Conservation (phyloP, 2,329 filamentous ascomycete species). For the Epicoccum nigrum region DNA sequence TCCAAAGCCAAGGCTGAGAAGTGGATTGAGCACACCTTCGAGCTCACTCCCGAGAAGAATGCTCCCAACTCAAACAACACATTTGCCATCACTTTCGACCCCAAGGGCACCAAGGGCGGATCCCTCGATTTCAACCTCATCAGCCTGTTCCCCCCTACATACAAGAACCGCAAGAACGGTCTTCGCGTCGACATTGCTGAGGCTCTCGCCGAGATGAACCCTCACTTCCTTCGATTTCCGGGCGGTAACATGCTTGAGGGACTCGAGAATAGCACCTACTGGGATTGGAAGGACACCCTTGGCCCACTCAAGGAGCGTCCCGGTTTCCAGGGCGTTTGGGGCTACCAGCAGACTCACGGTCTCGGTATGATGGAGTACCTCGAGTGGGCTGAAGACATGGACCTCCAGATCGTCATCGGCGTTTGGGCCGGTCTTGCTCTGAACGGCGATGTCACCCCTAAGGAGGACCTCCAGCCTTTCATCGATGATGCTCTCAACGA, state of each 20-base stretch:
- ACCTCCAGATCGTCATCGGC: conserved; percentile 50
- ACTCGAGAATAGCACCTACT: conserved; percentile 29
- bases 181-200: conserved; percentile 58
- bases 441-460: conserved; percentile 46
- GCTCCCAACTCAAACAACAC: conserved; percentile 59
- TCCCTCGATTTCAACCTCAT: conserved; percentile 57
- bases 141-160: conserved; percentile 61
- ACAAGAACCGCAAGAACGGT: conserved; percentile 59
- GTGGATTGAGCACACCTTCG: conserved; percentile 52
- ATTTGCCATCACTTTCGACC: conserved; percentile 58
- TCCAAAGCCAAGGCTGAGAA: conserved; percentile 43
- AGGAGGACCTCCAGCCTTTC: conserved; percentile 46
- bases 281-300: conserved; percentile 58
- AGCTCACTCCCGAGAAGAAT: conserved; percentile 39
- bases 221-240: conserved; percentile 58
- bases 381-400: conserved; percentile 55
- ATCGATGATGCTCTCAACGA: conserved; percentile 49
- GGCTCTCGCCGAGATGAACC: conserved; percentile 50
- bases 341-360: conserved; percentile 53
- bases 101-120: conserved; percentile 36
- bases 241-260: conserved; percentile 57
- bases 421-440: conserved; percentile 55
- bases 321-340: conserved; percentile 54
- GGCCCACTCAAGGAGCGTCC: conserved; percentile 57
- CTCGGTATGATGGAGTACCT: conserved; percentile 57